A percentile compares a stretch with the other conserved stretches of the same genome.
Conservation (phyloP, 148 eudicot genomes). For the Chenopodium suecicum region DNA sequence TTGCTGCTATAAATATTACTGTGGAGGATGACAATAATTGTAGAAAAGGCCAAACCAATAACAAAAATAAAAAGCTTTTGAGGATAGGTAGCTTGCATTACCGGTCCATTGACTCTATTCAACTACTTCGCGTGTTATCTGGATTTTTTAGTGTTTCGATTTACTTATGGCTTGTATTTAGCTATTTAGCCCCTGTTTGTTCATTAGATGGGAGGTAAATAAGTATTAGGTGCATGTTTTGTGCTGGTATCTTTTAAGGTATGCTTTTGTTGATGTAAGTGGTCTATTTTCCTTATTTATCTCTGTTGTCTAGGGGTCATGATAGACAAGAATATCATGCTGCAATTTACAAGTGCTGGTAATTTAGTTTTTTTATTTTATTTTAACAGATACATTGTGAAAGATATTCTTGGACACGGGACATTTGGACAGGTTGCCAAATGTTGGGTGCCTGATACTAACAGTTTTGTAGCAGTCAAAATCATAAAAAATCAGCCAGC, state of each 20-base stretch:
- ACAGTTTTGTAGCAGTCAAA: conserved; percentile 82
- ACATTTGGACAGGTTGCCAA: conserved; percentile 99
- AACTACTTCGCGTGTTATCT: not conserved
- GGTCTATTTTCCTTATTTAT: not conserved
- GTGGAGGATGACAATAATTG: not conserved
- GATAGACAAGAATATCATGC: not conserved
- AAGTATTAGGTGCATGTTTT: not conserved
- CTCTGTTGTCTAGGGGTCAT: not conserved
- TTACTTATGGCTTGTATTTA: not conserved
- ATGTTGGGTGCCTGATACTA: conserved; percentile 86
- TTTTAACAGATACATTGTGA: conserved; percentile 77
- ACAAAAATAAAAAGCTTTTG: not conserved
- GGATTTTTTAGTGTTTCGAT: not conserved
- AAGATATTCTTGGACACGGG: conserved; percentile 96
- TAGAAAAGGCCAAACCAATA: not conserved
- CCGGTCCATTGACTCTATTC: not conserved
- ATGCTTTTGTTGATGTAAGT: not conserved
- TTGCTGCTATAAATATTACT: too few species aligned
- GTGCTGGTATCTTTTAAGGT: not conserved
- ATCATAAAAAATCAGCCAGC: conserved; percentile 96
- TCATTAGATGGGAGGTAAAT: not conserved
- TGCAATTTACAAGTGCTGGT: not conserved
- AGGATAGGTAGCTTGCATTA: not conserved
- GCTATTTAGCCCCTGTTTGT: not conserved
- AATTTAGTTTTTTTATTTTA: conserved; percentile 2